Base-by-base conservation (phyloP, 2,329 filamentous ascomycete genomes). In the Xylaria sp. region DNA sequence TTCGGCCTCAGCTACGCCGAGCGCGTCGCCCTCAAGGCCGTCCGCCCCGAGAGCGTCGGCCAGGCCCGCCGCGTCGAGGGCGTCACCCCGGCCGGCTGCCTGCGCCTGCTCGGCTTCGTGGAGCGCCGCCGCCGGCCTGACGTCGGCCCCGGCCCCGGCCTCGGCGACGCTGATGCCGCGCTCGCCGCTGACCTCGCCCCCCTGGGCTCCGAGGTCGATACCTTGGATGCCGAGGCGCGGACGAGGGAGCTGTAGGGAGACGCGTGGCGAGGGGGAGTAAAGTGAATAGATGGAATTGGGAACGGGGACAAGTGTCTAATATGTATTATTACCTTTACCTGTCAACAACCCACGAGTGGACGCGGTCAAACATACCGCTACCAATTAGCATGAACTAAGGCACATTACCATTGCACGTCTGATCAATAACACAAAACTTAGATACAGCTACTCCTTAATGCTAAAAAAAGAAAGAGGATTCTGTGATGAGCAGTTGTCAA, bases 11-110 rank as follows among this genome's bases (percentile, higher is more conserved):
- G 90, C 51, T 82, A 85, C 37, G 92, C 91, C 54, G 94, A 97
- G 76, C 87, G 84, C 71, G 79, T 84, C 22, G 81, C 88, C 3
- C 77, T 99, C 34, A 81, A 83, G 54, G 76, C 78, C 2, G 89
- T 91, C 1, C 78, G 84, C 47, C 94, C 94, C 0, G 91, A 95
- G 72, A 95, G 85, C 56, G 78, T 99, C 19, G 93, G 91, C 0
- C 94, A 97, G 80, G 93, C 93, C 26, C 81, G 91, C 44, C 78
- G 94, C 13, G 84, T 97, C 9, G 94, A 99, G 72, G 93, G 93
- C 3, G 77, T 88, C 57, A 88, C 85, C 18, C 84, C 85, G 0
- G 76, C 81, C 0, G 85, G 83, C 0, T 81, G 80, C 52, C 66
- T 88, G 40, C 73, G 83, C 50, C 68, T 94, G 57, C 72, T 93